Base-by-base conservation (phyloP, 257 asterid genomes). In the Penstemon davidsonii region DNA sequence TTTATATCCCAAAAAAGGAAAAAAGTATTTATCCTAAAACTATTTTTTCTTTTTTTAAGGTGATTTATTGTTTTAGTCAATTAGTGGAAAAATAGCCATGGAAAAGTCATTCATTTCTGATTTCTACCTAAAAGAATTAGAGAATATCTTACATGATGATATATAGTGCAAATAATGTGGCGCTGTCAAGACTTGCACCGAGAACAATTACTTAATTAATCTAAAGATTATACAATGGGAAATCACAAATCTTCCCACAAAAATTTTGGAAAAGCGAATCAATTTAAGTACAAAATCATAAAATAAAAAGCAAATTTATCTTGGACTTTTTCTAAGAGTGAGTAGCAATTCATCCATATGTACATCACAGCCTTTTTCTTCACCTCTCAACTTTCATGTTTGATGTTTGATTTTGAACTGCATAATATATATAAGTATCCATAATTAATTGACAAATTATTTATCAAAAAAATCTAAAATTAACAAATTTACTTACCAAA, bases 301-400 rank as follows among this genome's bases (percentile, higher is more conserved):
- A 66, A 73, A 50, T 25, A 68, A 11, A 53, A 44, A 13, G 33
- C 33, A 25, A 25, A 25, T 25, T 25, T 25, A 50, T 50, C 42
- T 52, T 67, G 65, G 66, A 74, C 71, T 78, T 68, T 67, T 67
- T 60, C 62, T 69, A 73, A 69, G 42, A 57, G 51, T 63, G 72
- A 66, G 33, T 25, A 25, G 68, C 70, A 81, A 82, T 37, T 71
- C 76, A 62, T 75, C 57, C 63, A 67, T 85, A 84, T 90, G 62
- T 85, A 85, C 89, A 88, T 56, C 76, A 73, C 66, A 78, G 68
- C 73, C 68, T 71, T 72, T 76, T 66, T 63, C 56, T 66, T 85
- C 86, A 87, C 78, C 82, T 74, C 75, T 88, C 91, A 60, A 76
- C 77, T 87, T 85, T 91, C 95, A 79, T 82, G 70, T 80, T 64